Percentiles rank a stretch among this genome's conserved stretches.
Conservation (phyloP, 148 eudicot species). For the Chenopodium formosanum region DNA sequence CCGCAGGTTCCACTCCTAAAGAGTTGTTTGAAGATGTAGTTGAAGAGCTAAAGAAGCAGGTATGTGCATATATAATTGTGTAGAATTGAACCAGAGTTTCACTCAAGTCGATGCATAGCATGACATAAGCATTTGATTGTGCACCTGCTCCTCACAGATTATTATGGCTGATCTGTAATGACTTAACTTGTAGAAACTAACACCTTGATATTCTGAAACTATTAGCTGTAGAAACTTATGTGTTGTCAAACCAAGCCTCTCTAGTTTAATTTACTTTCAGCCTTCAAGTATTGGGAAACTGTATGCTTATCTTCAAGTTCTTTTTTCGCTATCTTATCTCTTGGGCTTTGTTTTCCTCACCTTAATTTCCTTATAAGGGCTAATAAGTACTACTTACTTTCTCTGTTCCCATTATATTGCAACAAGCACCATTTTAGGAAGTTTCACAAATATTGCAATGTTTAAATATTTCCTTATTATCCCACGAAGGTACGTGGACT, state of each 20-base stretch:
- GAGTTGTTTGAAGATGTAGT: constrained; percentile 90
- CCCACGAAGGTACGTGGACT: too few relatives aligned
- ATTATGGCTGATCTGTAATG: too few relatives aligned
- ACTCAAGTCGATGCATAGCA: background rate
- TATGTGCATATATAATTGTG: background rate
- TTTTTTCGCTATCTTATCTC: too few relatives aligned
- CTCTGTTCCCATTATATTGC: too few relatives aligned
- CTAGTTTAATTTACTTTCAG: background rate
- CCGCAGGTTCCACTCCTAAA: constrained; percentile 80
- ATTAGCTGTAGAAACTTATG: background rate
- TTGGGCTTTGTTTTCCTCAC: too few relatives aligned
- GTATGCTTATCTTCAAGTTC: background rate
- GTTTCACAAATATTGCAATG: too few relatives aligned
- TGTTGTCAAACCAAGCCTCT: background rate
- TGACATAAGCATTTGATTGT: background rate
- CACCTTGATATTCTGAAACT: background rate
- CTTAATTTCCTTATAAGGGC: background rate
- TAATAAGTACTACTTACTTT: background rate
- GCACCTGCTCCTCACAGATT: background rate
- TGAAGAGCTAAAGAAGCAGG: constrained; percentile 93
- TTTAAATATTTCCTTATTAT: too few relatives aligned
- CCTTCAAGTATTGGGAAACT: background rate
- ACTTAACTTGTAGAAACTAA: background rate
- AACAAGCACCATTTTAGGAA: too few relatives aligned
- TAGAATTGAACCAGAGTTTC: background rate